These are phyloP conservation scores for Phialophora expanda DNA, from an alignment of 2,329 filamentous ascomycete genomes.

Conservation along the genomic window DNA sequence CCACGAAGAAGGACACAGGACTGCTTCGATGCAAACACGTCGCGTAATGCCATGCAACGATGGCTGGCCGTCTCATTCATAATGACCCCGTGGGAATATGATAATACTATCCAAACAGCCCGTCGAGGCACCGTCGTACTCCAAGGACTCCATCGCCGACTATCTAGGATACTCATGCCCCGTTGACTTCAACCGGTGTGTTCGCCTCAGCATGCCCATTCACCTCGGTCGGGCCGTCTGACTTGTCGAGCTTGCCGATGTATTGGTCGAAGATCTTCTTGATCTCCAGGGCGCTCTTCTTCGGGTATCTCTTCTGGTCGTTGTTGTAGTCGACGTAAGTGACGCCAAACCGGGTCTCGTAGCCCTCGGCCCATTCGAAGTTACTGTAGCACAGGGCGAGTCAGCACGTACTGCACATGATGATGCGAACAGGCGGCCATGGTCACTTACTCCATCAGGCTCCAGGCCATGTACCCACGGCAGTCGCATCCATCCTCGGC, in stretches of 20 bases:
- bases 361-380: slow-evolving; percentile 92
- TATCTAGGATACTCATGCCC: background rate
- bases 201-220: background rate
- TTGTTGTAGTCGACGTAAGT: slow-evolving; percentile 81
- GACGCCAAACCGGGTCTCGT: slow-evolving; percentile 83
- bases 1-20: background rate
- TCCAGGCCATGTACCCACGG: slow-evolving; percentile 83
- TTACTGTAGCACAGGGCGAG: slow-evolving; percentile 58
- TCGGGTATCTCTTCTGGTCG: slow-evolving; percentile 77
- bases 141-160: background rate
- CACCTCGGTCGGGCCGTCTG: background rate
- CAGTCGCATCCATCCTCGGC: slow-evolving; percentile 77
- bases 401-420: background rate
- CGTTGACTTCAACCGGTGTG: background rate
- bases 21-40: background rate
- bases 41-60: background rate
- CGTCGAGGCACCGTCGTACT: background rate
- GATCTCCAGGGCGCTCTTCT: slow-evolving; percentile 79
- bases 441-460: slow-evolving; percentile 72
- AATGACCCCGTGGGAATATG: background rate
- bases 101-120: background rate
- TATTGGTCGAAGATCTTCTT: slow-evolving; percentile 72
- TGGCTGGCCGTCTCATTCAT: background rate
- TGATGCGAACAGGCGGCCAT: background rate
- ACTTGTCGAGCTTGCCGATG: slow-evolving; percentile 63